Evolutionary conservation across 2,329 filamentous ascomycete genomes (phyloP).

Genomic region (Colletotrichum higginsianum): DNA sequence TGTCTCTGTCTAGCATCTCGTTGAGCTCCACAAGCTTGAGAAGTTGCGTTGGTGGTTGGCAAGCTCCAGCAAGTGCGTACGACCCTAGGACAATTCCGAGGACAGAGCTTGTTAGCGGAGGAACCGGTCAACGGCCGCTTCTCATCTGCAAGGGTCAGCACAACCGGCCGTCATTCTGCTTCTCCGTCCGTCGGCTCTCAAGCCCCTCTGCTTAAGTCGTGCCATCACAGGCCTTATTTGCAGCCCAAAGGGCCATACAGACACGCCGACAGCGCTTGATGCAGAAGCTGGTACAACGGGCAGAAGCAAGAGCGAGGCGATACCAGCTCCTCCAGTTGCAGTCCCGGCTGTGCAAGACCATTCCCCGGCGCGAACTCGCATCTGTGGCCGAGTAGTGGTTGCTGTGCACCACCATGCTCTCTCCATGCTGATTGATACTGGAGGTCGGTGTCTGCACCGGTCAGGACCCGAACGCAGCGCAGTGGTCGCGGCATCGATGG

Average conservation of each 20-base stretch:
- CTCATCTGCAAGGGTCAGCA: conserved; percentile 25
- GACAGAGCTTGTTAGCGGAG: conserved; percentile 33
- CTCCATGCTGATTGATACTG: conserved; percentile 21
- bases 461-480: conserved; percentile 15
- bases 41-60: conserved; percentile 29
- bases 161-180: conserved; percentile 17
- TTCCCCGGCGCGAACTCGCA: conserved; percentile 23
- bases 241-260: conserved; percentile 25
- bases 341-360: conserved; percentile 17
- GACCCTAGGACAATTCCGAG: not conserved
- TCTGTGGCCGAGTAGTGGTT: conserved; percentile 15
- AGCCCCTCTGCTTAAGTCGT: conserved; percentile 25
- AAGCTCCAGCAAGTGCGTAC: conserved; percentile 27
- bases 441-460: conserved; percentile 29
- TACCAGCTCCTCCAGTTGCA: conserved; percentile 22
- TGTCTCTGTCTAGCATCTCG: conserved; percentile 16
- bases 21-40: conserved; percentile 29
- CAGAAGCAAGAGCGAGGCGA: conserved; percentile 24
- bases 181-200: conserved; percentile 30
- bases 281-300: conserved; percentile 20
- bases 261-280: conserved; percentile 20
- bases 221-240: conserved; percentile 23
- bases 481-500: conserved; percentile 29
- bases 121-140: conserved; percentile 22
- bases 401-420: conserved; percentile 4